Evolutionary conservation across 1,284 basidiomycete genomes (phyloP), one percentile per base, ranked within the genome.

Genomic region (Moesziomyces sp.): DNA sequence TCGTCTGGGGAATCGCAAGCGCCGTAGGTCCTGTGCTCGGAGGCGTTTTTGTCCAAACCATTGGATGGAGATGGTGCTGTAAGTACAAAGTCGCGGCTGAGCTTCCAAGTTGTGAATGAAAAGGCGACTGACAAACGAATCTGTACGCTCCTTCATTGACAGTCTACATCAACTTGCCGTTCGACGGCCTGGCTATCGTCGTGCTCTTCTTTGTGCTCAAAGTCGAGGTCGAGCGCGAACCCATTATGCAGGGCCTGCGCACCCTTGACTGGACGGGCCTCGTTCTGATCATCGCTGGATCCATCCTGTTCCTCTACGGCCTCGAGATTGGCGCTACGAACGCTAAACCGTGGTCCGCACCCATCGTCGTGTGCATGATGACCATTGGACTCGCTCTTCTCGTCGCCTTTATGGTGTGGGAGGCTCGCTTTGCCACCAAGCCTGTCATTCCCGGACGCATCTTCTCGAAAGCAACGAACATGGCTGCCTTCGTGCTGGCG

Each of bases 31-130:
- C 51, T 0, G 51, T 45, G n/a, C 42, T 52, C 0, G 51, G 51
- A 30, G 51, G 51, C 6, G 33, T 52, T 19, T 52, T 52, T 52
- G 51, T 52, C 3, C 42, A 52, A 23, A 44, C 51, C 2, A 52
- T 52, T 4, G 51, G 51, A 7, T 52, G 51, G 51, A 30, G 51
- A 28, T 52, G 51, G 51, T 52, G 51, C 42, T 52, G 48, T 50
- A 40, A 23, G 48, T 50, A 23, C 9, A 38, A 13, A 38, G 35
- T 11, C 8, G 35, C 35, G 13, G 16, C 35, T 4, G 16, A 38
- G 3, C 16, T 38, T 16, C n/a, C n/a, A n/a, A n/a, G n/a, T n/a
- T n/a, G n/a, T n/a, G n/a, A n/a, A n/a, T n/a, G n/a, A n/a, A n/a
- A n/a, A n/a, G n/a, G n/a, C n/a, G n/a, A n/a, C n/a, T n/a, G n/a